Base-by-base conservation (phyloP, 805 yeast genomes). In the Wickerhamomyces rabaulensis region DNA sequence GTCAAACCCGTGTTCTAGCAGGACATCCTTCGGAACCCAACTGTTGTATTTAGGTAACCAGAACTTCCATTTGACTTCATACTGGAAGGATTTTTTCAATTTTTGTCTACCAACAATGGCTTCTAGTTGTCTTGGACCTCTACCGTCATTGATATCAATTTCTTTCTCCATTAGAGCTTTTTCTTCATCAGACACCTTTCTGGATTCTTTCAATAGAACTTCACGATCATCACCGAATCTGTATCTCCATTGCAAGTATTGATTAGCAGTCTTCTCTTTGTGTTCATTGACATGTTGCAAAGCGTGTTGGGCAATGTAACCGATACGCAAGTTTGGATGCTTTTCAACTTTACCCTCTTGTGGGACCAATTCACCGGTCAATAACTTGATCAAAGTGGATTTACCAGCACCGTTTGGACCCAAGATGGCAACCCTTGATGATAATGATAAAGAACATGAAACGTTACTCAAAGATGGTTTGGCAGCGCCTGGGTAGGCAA, bases 341-440 rank as follows among this genome's bases (percentile, higher is more conserved):
- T 94, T 94, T 73, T 94, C 97, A 47, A 92, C 97, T 51, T 80
- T 83, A 61, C 99, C 99, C 49, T 71, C 76, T 52, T 80, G 76
- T 20, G 99, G 97, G 46, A 87, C 78, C 48, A 89, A 74, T 68
- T 92, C 99, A 54, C 88, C 99, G 9, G 98, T 94, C 57, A 92
- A 76, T 45, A 94, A 74, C 69, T 92, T 92, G 69, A 94, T 92
- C 61, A 94, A 77, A 16, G 99, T 92, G 12, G 97, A 89, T 68
- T 92, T 92, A 73, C 99, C 99, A 44, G 99, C 99, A 76, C 99
- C 99, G 66, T 92, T 92, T 52, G 98, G 97, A 46, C 99, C 99
- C 48, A 94, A 71, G 60, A 94, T 82, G 40, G 98, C 98, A 53
- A 92, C 96, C 71, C 99, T 84, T 29, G 98, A 92, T n/a, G 96